Evolutionary conservation across 1,284 basidiomycete species (phyloP).

Genomic region (Melampsora larici-populina): DNA sequence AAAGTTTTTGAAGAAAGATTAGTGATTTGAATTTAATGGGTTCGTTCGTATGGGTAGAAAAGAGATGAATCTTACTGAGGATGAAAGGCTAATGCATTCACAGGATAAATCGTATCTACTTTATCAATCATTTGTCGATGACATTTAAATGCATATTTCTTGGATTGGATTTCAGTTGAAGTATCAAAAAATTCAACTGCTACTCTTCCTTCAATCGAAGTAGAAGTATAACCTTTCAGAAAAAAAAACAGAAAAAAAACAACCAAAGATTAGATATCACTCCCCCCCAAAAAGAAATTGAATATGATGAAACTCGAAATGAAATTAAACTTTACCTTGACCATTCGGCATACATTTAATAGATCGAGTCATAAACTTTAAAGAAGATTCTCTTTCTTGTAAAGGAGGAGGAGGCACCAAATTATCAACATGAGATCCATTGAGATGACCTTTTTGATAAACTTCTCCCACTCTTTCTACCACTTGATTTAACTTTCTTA

Average conservation of each 20-base stretch:
- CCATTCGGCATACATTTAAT: constrained; percentile 88
- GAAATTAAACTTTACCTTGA: constrained; percentile 63
- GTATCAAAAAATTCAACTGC: constrained; percentile 96
- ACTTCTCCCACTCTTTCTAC: constrained; percentile 26
- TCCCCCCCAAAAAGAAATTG: constrained; percentile 2
- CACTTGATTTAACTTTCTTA: constrained; percentile 50
- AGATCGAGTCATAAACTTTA: constrained; percentile 91
- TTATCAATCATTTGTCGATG: constrained; percentile 84
- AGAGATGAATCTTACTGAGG: constrained; percentile 69
- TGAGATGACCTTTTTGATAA: background rate
- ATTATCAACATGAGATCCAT: constrained; percentile 9
- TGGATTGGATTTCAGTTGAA: constrained; percentile 66
- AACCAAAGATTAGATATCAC: too few species aligned
- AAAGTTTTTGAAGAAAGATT: too few species aligned
- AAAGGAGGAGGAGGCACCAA: constrained; percentile 55
- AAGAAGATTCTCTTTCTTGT: constrained; percentile 80
- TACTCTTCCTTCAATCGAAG: constrained; percentile 90
- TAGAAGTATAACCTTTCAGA: constrained; percentile 90
- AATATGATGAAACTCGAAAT: background rate
- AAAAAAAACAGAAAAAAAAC: too few species aligned
- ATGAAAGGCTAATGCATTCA: constrained; percentile 91
- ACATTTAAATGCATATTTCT: constrained; percentile 98
- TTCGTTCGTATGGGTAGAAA: too few species aligned
- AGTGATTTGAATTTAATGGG: too few species aligned
- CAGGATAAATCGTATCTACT: constrained; percentile 97